These are phyloP conservation scores for Cochlearia excelsa DNA, from an alignment of 345 rosid genomes.

Conservation along the genomic window DNA sequence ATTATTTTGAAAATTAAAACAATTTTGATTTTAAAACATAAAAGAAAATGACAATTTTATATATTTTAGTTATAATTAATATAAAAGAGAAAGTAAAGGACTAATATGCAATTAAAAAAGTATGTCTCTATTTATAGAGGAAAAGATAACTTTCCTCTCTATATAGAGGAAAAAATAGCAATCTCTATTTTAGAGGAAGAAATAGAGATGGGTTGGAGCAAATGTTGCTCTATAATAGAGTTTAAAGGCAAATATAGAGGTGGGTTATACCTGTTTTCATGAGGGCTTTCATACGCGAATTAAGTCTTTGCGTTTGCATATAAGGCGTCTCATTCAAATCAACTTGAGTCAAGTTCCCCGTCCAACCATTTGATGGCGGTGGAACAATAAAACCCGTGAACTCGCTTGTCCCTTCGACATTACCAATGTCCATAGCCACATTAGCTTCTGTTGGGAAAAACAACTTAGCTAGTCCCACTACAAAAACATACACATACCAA, in stretches of 20 bases:
- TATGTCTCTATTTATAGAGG: too few species aligned
- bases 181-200: too few species aligned
- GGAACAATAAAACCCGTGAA: slow-evolving; percentile 56
- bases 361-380: slow-evolving; percentile 53
- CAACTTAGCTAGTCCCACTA: slow-evolving; percentile 87
- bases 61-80: too few species aligned
- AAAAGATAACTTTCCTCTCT: too few species aligned
- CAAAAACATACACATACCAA: slow-evolving; percentile 26
- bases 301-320: slow-evolving; percentile 64
- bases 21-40: too few species aligned
- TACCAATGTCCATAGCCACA: slow-evolving; percentile 86
- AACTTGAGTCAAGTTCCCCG: slow-evolving; percentile 67
- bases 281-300: slow-evolving; percentile 73
- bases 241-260: background rate
- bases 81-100: too few species aligned
- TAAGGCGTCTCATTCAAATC: slow-evolving; percentile 87
- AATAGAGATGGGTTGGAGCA: too few species aligned
- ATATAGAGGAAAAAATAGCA: too few species aligned
- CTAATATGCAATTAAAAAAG: too few species aligned
- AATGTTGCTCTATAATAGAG: too few species aligned
- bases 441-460: slow-evolving; percentile 90
- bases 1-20: too few species aligned
- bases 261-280: slow-evolving; percentile 73
- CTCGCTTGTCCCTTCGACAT: slow-evolving; percentile 65
- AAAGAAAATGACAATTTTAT: too few species aligned